Base-by-base conservation (phyloP, 2,329 filamentous ascomycete species). In the Diaporthe velutina region DNA sequence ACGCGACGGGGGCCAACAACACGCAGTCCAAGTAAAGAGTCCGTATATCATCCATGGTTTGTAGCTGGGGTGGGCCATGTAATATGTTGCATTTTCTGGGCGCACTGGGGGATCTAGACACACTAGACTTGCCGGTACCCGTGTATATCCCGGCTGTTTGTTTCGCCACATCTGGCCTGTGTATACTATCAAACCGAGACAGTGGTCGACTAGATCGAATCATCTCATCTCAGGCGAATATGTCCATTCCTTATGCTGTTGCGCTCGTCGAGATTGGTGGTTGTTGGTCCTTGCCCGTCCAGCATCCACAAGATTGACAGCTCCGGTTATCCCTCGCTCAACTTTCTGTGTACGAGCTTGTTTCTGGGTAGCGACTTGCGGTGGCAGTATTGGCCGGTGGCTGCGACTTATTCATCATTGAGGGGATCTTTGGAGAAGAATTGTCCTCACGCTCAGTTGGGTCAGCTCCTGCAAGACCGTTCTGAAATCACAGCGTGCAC, bases 1-100 rank as follows among this genome's bases (percentile, higher is more conserved):
- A 84, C 61, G 82, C 82, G 42, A 83, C 83, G 1, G 77, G 74
- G 25, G 82, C 81, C 30, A 83, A 83, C 77, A 73, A 77, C n/a
- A 75, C 73, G 50, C 54, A 45, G 48, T 76, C 67, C 3, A 70
- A 70, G 55, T 73, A 72, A 28, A 55, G 13, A 13, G 28, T 9
- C 35, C 17, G 13, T 19, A 19, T 17, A 22, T 54, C 22, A 30
- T 33, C 17, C 12, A 45, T 52, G 7, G 28, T 19, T 4, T 22
- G 9, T 15, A 15, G 22, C 10, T 40, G 72, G 61, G n/a, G 77
- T 78, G 76, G 33, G n/a, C 75, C 77, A 25, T 78, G 79, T 77
- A 79, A 55, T 76, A 79, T 72, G 77, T 54, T 50, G 78, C 73
- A 77, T 79, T 75, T n/a, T 71, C 64, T 40, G 74, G 33, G 76